phyloP scores from a whole-genome alignment of 2,329 filamentous ascomycete genomes.

The Aotearoamyces nothofagi region DNA sequence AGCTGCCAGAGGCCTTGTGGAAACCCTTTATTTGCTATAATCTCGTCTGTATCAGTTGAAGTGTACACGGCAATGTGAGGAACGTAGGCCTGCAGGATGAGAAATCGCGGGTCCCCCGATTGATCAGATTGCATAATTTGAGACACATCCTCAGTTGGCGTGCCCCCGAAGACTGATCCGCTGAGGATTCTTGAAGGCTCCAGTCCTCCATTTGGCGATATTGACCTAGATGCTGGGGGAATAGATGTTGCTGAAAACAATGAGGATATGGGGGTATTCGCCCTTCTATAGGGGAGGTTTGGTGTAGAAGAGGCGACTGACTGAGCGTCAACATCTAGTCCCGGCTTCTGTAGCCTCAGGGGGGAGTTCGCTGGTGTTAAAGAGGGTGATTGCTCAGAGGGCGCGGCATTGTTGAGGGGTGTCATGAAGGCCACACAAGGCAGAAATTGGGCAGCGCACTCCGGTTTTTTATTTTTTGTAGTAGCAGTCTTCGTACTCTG shows the following conservation, averaged over 20 bases:
- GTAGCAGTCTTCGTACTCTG: too few species aligned
- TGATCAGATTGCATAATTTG: slow-evolving; percentile 8
- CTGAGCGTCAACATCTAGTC: slow-evolving; percentile 32
- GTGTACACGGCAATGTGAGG: slow-evolving; percentile 78
- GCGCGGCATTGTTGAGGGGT: slow-evolving; percentile 47
- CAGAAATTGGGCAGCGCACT: not conserved
- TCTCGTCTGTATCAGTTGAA: slow-evolving; percentile 71
- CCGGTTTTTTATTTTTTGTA: too few species aligned
- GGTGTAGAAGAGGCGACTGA: slow-evolving; percentile 32
- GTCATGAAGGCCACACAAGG: slow-evolving; percentile 49
- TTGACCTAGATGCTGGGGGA: slow-evolving; percentile 51
- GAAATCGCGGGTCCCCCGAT: slow-evolving; percentile 34
- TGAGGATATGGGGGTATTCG: slow-evolving; percentile 43
- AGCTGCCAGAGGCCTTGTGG: slow-evolving; percentile 69
- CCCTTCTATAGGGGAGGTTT: slow-evolving; percentile 34
- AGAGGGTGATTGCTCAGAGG: slow-evolving; percentile 52
- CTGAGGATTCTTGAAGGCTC: slow-evolving; percentile 40
- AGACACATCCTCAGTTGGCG: slow-evolving; percentile 17
- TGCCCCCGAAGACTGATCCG: slow-evolving; percentile 38
- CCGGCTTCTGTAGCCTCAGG: slow-evolving; percentile 43
- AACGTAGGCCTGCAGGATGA: slow-evolving; percentile 75
- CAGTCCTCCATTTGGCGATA: slow-evolving; percentile 47
- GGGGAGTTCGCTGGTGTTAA: slow-evolving; percentile 50
- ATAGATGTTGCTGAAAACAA: slow-evolving; percentile 51
- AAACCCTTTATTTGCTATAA: slow-evolving; percentile 76